phyloP scores from a whole-genome alignment of 2,329 filamentous ascomycete genomes.

The Endocalyx cinctus region DNA sequence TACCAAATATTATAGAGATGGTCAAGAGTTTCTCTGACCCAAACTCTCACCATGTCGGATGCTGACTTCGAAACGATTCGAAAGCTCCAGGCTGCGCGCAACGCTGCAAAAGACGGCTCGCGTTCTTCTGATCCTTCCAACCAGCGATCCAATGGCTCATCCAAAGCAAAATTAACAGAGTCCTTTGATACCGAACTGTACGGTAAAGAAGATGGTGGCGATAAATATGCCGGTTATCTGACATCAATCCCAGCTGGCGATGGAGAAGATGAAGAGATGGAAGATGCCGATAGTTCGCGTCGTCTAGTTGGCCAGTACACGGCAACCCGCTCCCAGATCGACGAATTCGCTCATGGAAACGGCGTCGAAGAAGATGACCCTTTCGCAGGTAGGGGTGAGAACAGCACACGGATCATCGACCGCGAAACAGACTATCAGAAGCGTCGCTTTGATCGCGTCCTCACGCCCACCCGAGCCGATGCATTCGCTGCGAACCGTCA shows the following conservation, averaged over 20 bases:
- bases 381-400: conserved; percentile 74
- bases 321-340: conserved; percentile 83
- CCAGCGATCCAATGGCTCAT: conserved; percentile 79
- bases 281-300: conserved; percentile 66
- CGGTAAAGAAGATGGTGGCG: conserved; percentile 66
- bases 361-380: conserved; percentile 92
- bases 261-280: conserved; percentile 75
- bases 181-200: conserved; percentile 86
- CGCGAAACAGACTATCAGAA: conserved; percentile 98
- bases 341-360: conserved; percentile 82
- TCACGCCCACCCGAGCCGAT: conserved; percentile 83
- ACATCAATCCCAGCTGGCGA: conserved; percentile 78
- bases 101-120: conserved; percentile 78
- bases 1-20: too few species aligned
- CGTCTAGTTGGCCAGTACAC: conserved; percentile 94
- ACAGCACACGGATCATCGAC: conserved; percentile 84
- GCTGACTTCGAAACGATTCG: conserved; percentile 85
- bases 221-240: conserved; percentile 87
- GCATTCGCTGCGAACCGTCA: conserved; percentile 75
- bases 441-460: conserved; percentile 79
- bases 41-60: conserved; percentile 55
- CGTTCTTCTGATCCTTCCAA: conserved; percentile 71
- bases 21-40: conserved; percentile 20
- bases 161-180: conserved; percentile 88
- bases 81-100: conserved; percentile 89